Base-by-base conservation (phyloP, 495 filamentous ascomycete genomes). In the Parmelia sp. region DNA sequence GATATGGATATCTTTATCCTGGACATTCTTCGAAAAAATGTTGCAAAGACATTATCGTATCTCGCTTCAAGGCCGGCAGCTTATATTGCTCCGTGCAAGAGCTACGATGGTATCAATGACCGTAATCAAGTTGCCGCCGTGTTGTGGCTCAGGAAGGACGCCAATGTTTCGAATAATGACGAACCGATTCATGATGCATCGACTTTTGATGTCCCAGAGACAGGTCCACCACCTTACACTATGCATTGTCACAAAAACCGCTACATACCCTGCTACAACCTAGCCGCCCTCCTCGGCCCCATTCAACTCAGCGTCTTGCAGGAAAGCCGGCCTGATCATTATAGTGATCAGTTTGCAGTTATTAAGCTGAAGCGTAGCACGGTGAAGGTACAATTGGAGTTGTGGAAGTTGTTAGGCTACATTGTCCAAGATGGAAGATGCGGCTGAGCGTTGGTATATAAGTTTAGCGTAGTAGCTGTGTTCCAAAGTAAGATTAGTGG, bases 321-420 rank as follows among this genome's bases (percentile, higher is more conserved):
- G 42, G 62, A 64, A 17, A 59, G 47, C 29, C 57, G 72, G 37
- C 62, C 65, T 0, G 71, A 70, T 21, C 75, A 51, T 74, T 49
- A 68, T 71, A 29, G 64, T 58, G 31, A 55, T 29, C 40, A 60
- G 15, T 23, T 78, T 69, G 27, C 64, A 74, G 57, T 80, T 75
- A 51, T 77, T 77, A 65, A 75, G 73, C 49, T 71, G 27, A 72
- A 73, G 9, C 53, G 60, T 25, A 47, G 65, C 12, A 86, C 81
- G 2, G 60, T 82, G 11, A 69, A 80, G 11, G 65, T 85, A 49
- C 79, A 90, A 72, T 57, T 83, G 66, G 70, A 77, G 49, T 67
- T 93, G 49, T 90, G 89, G 88, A 87, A 84, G 68, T 69, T 92
- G 21, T 83, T 90, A 66, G 84, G 82, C 0, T 90, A 69, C 53